These are phyloP conservation scores for Conoideocrella luteorostrata DNA, from an alignment of 2,329 filamentous ascomycete genomes.

Conservation along the genomic window DNA sequence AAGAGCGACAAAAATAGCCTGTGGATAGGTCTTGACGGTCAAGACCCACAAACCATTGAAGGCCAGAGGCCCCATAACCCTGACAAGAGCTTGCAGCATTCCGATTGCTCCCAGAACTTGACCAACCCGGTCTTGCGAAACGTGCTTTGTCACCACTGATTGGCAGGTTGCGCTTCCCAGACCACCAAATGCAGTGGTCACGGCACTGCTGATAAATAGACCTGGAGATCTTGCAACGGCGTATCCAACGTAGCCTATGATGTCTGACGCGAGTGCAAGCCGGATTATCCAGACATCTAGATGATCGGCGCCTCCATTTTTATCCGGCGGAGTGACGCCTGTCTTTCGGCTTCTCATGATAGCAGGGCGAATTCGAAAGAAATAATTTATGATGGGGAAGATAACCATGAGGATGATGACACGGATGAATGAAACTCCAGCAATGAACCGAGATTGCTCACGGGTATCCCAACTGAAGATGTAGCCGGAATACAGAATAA, in stretches of 20 bases:
- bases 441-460: conserved; percentile 75
- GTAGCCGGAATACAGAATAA: conserved; percentile 76
- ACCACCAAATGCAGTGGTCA: conserved; percentile 71
- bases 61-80: conserved; percentile 71
- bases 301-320: conserved; percentile 63
- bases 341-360: conserved; percentile 32
- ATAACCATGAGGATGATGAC: conserved; percentile 69
- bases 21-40: conserved; percentile 72
- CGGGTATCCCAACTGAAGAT: conserved; percentile 78
- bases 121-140: conserved; percentile 74
- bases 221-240: conserved; percentile 53
- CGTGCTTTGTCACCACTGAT: conserved; percentile 81
- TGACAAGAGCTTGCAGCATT: conserved; percentile 72
- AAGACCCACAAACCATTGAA: conserved; percentile 83
- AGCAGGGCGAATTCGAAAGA: conserved; percentile 56
- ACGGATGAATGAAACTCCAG: conserved; percentile 68
- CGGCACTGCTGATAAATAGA: conserved; percentile 65
- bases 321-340: conserved; percentile 33
- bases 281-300: conserved; percentile 76
- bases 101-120: conserved; percentile 85
- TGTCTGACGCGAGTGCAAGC: conserved; percentile 66
- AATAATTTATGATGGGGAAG: conserved; percentile 69
- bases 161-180: conserved; percentile 82
- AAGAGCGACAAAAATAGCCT: conserved; percentile 77
- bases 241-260: conserved; percentile 71